phyloP scores from a whole-genome alignment of 1,284 basidiomycete species.

The Singerocomus rubriflavus region DNA sequence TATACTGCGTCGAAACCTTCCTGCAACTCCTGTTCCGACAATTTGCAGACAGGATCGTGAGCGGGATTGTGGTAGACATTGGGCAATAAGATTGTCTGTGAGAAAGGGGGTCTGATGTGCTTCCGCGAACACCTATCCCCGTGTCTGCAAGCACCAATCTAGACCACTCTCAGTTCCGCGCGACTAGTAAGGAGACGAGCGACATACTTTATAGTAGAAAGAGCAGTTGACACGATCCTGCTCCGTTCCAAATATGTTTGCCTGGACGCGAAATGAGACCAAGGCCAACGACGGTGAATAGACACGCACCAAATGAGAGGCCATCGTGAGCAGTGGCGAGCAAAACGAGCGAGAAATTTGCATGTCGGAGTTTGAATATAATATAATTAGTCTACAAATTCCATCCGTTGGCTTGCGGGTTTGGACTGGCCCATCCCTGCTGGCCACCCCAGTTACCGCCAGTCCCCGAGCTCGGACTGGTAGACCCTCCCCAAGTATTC shows the following conservation, averaged over 20 bases:
- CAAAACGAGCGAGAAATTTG: slow-evolving; percentile 9
- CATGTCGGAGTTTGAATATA: slow-evolving; percentile 21
- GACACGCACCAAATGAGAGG: slow-evolving; percentile 56
- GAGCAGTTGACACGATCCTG: slow-evolving; percentile 94
- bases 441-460: slow-evolving; percentile 30
- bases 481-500: slow-evolving; percentile 28
- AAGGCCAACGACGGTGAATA: neutral
- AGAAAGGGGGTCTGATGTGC: slow-evolving; percentile 96
- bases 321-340: slow-evolving; percentile 40
- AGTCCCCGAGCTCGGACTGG: slow-evolving; percentile 33
- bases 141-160: slow-evolving; percentile 95
- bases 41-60: slow-evolving; percentile 85
- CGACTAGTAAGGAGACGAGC: slow-evolving; percentile 4
- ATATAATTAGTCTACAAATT: slow-evolving; percentile 33
- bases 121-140: slow-evolving; percentile 97
- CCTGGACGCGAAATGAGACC: slow-evolving; percentile 40
- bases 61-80: slow-evolving; percentile 99
- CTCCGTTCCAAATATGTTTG: slow-evolving; percentile 86
- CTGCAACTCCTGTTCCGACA: slow-evolving; percentile 86
- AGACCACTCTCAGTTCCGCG: slow-evolving; percentile 8
- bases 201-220: slow-evolving; percentile 86
- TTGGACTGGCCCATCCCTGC: slow-evolving; percentile 41
- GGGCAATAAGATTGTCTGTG: slow-evolving; percentile 95
- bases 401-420: slow-evolving; percentile 55
- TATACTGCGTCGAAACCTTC: slow-evolving; percentile 97